Base-by-base conservation (phyloP, 1,284 basidiomycete genomes). In the Ustilago loliicola region DNA sequence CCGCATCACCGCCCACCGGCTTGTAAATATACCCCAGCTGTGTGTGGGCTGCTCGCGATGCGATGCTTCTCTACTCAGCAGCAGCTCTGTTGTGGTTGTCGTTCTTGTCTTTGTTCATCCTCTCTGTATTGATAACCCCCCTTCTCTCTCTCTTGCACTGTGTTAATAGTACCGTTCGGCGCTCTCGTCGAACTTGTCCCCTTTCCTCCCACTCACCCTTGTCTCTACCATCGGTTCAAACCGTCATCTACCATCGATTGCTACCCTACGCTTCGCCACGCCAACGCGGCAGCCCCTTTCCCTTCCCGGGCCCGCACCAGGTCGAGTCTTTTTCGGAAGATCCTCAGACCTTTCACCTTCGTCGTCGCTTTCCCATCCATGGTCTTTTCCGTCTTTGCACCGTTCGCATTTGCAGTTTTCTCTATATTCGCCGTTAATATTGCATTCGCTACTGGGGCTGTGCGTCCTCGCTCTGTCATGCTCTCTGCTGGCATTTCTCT, bases 81-180 rank as follows among this genome's bases (percentile, higher is more conserved):
- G 60, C 52, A 55, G 66, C 32, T 40, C 48, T 32, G 19, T 27
- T 42, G 57, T 54, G 34, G 15, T 60, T 55, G 50, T 59, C 23
- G 34, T 38, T 58, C 21, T 54, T 32, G 48, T 50, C 48, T 9
- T 54, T 57, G 61, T 62, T 55, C 38, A 53, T 45, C 40, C 48
- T 50, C 48, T 61, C 42, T 73, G 71, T 68, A 68, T 73, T 61
- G 71, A 73, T 73, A 73, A 64, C 70, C 70, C 58, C n/a, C 38
- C 25, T 25, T 32, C 4, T 19, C 21, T 53, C 27, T 53, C 40
- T 30, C 45, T 61, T 60, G 45, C 61, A 73, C 66, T 73, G 71
- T 73, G 69, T 73, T 73, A 58, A 73, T 73, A 59, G 57, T 68
- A 55, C 36, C 34, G 65, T 58, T 27, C 58, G 62, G 63, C 71